Percentiles rank a stretch among this genome's conserved stretches.
Evolutionary conservation across 2,329 filamentous ascomycete genomes (phyloP).

Genomic region (Ophiocordyceps polyrhachis-furcata): DNA sequence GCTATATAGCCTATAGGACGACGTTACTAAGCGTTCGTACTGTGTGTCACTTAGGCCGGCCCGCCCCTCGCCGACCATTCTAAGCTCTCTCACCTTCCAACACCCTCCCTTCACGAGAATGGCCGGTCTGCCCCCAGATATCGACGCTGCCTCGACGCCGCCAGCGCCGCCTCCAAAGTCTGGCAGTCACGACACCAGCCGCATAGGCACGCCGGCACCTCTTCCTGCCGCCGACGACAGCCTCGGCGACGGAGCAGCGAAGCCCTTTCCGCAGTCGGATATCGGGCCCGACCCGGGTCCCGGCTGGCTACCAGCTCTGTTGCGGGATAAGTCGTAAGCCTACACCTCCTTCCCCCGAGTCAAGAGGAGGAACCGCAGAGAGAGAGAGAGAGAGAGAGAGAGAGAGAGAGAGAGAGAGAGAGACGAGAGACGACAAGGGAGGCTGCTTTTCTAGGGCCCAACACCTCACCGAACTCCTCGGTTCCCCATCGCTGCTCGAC

Average conservation of each 20-base stretch:
- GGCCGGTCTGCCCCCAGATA: slow-evolving; percentile 10
- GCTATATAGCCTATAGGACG: too few relatives aligned
- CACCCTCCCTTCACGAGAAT: background rate
- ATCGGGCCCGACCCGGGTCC: slow-evolving; percentile 40
- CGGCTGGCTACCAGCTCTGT: slow-evolving; percentile 57
- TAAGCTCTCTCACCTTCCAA: background rate
- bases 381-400: background rate
- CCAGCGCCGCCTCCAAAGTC: slow-evolving; percentile 58
- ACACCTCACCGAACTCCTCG: slow-evolving; percentile 54
- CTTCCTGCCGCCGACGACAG: slow-evolving; percentile 3
- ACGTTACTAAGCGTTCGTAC: too few relatives aligned
- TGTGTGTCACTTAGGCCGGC: too few relatives aligned
- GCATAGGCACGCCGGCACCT: slow-evolving; percentile 41
- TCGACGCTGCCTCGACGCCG: slow-evolving; percentile 20
- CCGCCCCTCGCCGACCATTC: too few relatives aligned
- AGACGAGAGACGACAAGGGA: background rate
- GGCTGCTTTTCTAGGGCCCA: slow-evolving; percentile 38
- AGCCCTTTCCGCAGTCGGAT: slow-evolving; percentile 6
- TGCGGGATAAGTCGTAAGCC: slow-evolving; percentile 67
- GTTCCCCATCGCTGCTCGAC: slow-evolving; percentile 45
- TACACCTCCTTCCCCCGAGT: background rate
- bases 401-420: background rate
- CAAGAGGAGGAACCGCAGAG: background rate
- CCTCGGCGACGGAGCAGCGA: slow-evolving; percentile 7
- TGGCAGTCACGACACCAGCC: slow-evolving; percentile 47